Evolutionary conservation across 2,329 filamentous ascomycete genomes (phyloP).

Genomic region (Emmonsiellopsis sp.): DNA sequence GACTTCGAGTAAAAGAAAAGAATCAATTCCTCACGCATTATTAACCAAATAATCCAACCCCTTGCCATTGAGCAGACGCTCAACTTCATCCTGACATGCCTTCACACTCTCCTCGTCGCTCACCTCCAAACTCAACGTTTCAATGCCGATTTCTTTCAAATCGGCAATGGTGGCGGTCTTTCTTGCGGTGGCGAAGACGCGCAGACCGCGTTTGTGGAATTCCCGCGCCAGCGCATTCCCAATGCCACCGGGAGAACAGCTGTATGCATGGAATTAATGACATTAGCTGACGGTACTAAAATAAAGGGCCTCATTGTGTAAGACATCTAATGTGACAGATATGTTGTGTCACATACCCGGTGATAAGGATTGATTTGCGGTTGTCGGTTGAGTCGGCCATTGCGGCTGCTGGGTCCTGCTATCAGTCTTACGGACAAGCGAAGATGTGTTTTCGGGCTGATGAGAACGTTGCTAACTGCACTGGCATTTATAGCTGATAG

Average conservation of each 20-base stretch:
- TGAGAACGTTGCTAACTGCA: no score
- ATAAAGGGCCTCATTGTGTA: no score
- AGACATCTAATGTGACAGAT: no score
- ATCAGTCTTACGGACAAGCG: no score
- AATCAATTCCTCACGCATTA: slow-evolving; percentile 38
- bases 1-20: background rate
- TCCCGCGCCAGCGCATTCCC: slow-evolving; percentile 49
- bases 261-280: slow-evolving; percentile 12
- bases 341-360: slow-evolving; percentile 23
- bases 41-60: slow-evolving; percentile 50
- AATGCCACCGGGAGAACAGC: slow-evolving; percentile 48
- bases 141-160: slow-evolving; percentile 42
- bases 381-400: slow-evolving; percentile 22
- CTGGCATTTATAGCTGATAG: no score
- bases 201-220: slow-evolving; percentile 44
- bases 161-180: slow-evolving; percentile 41
- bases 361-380: slow-evolving; percentile 33
- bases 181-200: slow-evolving; percentile 52
- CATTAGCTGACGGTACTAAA: background rate
- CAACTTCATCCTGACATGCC: slow-evolving; percentile 38
- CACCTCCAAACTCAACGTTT: slow-evolving; percentile 47
- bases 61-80: slow-evolving; percentile 35
- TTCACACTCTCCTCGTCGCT: slow-evolving; percentile 42
- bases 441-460: no score
- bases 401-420: background rate